These are phyloP conservation scores for Colletotrichum incanum DNA, from an alignment of 2,329 filamentous ascomycete species.

Conservation along the genomic window DNA sequence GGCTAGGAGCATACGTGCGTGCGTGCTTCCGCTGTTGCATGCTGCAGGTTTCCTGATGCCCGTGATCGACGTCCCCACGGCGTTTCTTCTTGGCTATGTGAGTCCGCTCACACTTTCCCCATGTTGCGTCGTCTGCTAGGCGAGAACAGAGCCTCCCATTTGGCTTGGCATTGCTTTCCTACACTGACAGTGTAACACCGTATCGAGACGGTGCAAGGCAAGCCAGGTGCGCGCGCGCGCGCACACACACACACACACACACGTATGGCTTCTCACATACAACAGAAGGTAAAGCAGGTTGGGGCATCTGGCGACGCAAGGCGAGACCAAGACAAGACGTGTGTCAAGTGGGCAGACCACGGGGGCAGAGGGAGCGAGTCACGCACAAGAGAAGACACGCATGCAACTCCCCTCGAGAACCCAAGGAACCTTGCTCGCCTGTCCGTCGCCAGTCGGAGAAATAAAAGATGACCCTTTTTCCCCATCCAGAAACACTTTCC, in stretches of 20 bases:
- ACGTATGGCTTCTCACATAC: neutral
- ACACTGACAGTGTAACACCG: conserved; percentile 1
- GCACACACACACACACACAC: neutral
- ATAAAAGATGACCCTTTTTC: neutral
- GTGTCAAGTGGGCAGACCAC: conserved; percentile 34
- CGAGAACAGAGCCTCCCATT: too few relatives aligned
- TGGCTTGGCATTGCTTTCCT: conserved; percentile 3
- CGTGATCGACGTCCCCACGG: conserved; percentile 38
- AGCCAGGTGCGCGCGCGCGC: neutral
- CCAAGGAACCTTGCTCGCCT: neutral
- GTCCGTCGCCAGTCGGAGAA: conserved; percentile 14
- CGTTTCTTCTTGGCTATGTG: conserved; percentile 20
- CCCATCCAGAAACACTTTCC: conserved; percentile 7
- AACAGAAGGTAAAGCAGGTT: neutral
- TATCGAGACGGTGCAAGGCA: neutral
- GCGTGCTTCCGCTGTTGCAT: conserved; percentile 15
- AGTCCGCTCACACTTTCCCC: neutral
- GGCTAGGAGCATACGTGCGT: neutral
- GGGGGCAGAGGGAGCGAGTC: conserved; percentile 18
- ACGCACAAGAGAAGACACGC: neutral
- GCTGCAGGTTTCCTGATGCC: conserved; percentile 22
- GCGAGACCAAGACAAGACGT: conserved; percentile 40
- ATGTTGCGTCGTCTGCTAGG: neutral
- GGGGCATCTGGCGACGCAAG: conserved; percentile 7
- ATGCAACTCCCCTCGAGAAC: neutral